These are phyloP conservation scores for Scutellaria minor DNA, from an alignment of 257 asterid species.

Conservation along the genomic window DNA sequence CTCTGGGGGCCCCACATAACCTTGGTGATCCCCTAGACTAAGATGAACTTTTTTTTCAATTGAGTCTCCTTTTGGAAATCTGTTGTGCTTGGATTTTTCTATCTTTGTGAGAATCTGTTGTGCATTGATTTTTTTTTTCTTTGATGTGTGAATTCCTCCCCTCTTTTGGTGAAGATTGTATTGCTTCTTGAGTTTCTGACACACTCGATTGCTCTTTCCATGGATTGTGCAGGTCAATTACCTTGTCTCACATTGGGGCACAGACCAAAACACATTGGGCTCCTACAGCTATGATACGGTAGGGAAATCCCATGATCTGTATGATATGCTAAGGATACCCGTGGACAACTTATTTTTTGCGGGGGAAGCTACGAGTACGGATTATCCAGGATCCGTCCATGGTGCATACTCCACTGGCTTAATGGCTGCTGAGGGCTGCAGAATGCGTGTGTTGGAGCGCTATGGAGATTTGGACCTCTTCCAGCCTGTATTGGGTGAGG, in stretches of 20 bases:
- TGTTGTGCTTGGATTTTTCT: too few species aligned
- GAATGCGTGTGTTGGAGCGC: slow-evolving; percentile 89
- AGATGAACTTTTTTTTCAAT: too few species aligned
- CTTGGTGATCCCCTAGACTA: too few species aligned
- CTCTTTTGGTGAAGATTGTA: neutral
- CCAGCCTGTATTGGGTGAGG: slow-evolving; percentile 82
- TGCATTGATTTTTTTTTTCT: too few species aligned
- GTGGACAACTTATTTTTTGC: slow-evolving; percentile 91
- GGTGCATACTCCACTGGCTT: slow-evolving; percentile 92
- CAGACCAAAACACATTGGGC: slow-evolving; percentile 70
- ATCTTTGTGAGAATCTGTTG: too few species aligned
- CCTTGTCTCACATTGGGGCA: slow-evolving; percentile 91
- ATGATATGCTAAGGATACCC: slow-evolving; percentile 77
- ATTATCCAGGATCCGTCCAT: slow-evolving; percentile 85
- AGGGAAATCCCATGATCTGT: slow-evolving; percentile 78
- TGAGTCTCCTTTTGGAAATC: too few species aligned
- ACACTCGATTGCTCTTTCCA: neutral
- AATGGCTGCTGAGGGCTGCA: slow-evolving; percentile 93
- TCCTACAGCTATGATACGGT: slow-evolving; percentile 88
- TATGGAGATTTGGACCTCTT: slow-evolving; percentile 78
- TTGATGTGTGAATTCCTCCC: too few species aligned
- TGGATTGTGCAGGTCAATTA: slow-evolving; percentile 65
- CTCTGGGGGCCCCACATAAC: too few species aligned
- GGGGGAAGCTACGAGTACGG: slow-evolving; percentile 85
- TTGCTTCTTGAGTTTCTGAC: slow-evolving; percentile 14